Evolutionary conservation across 169 alveolate species (phyloP).

Genomic region (Cryptosporidium ubiquitum): DNA sequence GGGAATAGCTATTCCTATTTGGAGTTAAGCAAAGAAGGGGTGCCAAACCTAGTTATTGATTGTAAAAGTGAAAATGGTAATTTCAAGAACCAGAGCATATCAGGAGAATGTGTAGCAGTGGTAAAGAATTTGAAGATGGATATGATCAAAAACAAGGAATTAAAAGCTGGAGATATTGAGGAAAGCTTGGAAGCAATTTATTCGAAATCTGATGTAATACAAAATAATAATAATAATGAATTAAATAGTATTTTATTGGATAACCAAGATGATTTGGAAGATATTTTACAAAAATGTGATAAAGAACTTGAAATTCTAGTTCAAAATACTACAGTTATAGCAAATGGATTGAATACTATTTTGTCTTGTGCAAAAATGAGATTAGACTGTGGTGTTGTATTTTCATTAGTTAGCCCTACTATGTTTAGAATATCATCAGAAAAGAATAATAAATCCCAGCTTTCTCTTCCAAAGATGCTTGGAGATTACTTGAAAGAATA

Average conservation of each 20-base stretch:
- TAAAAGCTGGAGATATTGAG: background rate
- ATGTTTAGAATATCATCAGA: conserved; percentile 69
- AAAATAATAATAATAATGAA: background rate
- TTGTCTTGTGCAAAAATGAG: conserved; percentile 7
- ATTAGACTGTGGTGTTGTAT: conserved; percentile 48
- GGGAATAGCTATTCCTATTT: conserved; percentile 29
- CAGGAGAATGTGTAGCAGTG: conserved; percentile 27
- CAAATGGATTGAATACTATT: conserved; percentile 28
- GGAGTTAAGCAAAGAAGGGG: background rate
- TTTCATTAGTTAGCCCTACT: conserved; percentile 62
- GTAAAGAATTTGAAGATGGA: conserved; percentile 16
- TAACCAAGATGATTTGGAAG: background rate
- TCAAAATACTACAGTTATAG: conserved; percentile 48
- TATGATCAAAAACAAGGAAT: background rate
- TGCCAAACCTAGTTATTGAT: conserved; percentile 20
- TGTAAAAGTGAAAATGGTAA: conserved; percentile 19
- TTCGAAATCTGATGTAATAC: background rate
- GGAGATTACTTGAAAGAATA: conserved; percentile 41
- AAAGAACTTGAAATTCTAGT: conserved; percentile 7
- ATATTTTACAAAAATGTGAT: conserved; percentile 22
- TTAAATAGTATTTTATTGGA: background rate
- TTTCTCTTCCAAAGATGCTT: conserved; percentile 19
- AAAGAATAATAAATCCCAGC: conserved; percentile 30
- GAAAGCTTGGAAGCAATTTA: background rate
- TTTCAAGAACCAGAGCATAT: background rate